Conservation (phyloP, 75 land plant species). For the Picea sitchensis region DNA sequence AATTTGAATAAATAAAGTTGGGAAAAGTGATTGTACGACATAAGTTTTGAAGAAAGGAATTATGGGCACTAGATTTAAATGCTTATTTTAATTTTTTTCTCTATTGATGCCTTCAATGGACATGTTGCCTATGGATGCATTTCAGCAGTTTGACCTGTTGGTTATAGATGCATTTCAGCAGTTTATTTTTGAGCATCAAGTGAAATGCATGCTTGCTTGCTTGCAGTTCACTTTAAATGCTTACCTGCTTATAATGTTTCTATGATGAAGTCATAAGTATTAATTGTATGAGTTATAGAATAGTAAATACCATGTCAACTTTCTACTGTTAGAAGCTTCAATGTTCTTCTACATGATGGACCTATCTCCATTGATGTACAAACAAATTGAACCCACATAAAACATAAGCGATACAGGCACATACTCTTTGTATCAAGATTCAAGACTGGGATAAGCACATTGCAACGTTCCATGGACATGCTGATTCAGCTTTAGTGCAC, state of each 20-base stretch:
- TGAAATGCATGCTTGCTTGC: not conserved
- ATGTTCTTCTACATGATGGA: conserved; percentile 2
- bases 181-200: not conserved
- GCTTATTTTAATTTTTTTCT: too few species aligned
- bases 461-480: too few species aligned
- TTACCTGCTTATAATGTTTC: not conserved
- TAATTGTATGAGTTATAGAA: not conserved
- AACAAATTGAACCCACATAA: too few species aligned
- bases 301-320: not conserved
- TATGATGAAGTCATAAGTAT: not conserved
- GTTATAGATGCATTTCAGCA: not conserved
- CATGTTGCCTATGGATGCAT: not conserved
- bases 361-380: not conserved
- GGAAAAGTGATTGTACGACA: not conserved
- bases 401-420: too few species aligned
- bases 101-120: too few species aligned
- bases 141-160: not conserved
- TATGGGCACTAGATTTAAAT: not conserved
- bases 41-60: not conserved
- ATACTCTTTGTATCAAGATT: too few species aligned
- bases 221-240: not conserved
- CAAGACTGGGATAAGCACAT: too few species aligned
- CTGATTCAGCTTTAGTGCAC: too few species aligned
- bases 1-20: not conserved
- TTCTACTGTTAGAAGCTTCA: not conserved